Percentiles rank a stretch among this genome's conserved stretches.
These are phyloP conservation scores for Penicillium occitanis DNA, from an alignment of 2,329 filamentous ascomycete genomes.

Conservation along the genomic window DNA sequence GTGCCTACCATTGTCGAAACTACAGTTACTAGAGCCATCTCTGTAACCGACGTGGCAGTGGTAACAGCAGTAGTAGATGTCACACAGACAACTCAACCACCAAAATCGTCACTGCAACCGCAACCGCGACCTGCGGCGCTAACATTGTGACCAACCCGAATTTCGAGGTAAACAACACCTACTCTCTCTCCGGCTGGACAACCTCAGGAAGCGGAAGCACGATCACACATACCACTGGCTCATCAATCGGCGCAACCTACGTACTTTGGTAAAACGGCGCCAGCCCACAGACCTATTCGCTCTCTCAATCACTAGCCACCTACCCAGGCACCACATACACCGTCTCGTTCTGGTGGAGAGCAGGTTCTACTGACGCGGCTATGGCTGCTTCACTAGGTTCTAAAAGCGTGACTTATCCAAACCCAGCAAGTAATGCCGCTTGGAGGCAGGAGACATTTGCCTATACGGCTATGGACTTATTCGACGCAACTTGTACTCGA, in stretches of 20 bases:
- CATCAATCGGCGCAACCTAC: not conserved
- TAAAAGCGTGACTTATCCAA: not conserved
- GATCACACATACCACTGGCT: not conserved
- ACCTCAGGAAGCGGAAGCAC: not conserved
- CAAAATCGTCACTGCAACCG: not conserved
- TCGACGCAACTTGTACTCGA: not conserved
- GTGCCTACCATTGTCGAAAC: not conserved
- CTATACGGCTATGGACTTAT: not conserved
- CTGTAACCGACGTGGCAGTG: not conserved
- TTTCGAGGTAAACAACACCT: not conserved
- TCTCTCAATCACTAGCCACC: not conserved
- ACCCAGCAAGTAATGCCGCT: not conserved
- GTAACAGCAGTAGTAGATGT: not conserved
- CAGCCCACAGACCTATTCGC: not conserved
- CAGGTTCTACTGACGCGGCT: not conserved
- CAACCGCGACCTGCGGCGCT: not conserved
- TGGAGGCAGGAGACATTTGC: not conserved
- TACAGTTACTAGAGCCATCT: not conserved
- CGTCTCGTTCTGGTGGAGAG: slow-evolving; percentile 1
- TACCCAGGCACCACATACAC: not conserved
- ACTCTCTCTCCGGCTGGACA: not conserved
- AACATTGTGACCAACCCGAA: slow-evolving; percentile 5
- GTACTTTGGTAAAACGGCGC: not conserved
- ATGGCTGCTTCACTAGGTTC: not conserved
- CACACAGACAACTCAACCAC: not conserved